Conservation (phyloP, 192 early-diverging fungal genomes). For the Radiomyces spectabilis region DNA sequence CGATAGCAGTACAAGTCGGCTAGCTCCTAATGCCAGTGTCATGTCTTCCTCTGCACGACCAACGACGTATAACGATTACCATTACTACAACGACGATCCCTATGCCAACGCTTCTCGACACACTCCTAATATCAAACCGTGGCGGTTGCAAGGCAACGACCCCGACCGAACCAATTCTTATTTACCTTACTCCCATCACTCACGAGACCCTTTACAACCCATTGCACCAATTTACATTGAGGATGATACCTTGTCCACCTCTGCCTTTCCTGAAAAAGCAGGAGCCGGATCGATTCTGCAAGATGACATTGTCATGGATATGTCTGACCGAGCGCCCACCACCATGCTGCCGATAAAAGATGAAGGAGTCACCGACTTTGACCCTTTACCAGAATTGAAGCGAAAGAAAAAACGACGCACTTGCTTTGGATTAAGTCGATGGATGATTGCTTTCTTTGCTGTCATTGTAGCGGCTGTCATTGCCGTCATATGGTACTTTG, state of each 20-base stretch:
- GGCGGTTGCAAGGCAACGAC: too few relatives aligned
- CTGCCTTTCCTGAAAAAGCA: too few relatives aligned
- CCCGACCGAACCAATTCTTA: neutral
- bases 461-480: neutral
- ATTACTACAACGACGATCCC: neutral
- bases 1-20: neutral
- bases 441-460: neutral
- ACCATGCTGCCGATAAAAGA: neutral
- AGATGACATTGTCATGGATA: neutral
- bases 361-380: neutral
- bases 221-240: neutral
- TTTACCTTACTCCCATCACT: constrained; percentile 1
- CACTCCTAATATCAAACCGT: neutral
- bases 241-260: too few relatives aligned
- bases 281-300: neutral
- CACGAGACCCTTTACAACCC: neutral
- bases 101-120: neutral
- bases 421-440: neutral
- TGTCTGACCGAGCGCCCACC: neutral
- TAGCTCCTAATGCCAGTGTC: neutral
- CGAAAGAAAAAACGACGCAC: neutral
- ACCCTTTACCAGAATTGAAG: neutral
- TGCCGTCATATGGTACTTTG: neutral
- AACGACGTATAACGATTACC: too few relatives aligned
- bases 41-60: neutral